Base-by-base conservation (phyloP, 805 yeast genomes). In the Barnettozyma botsteinii region DNA sequence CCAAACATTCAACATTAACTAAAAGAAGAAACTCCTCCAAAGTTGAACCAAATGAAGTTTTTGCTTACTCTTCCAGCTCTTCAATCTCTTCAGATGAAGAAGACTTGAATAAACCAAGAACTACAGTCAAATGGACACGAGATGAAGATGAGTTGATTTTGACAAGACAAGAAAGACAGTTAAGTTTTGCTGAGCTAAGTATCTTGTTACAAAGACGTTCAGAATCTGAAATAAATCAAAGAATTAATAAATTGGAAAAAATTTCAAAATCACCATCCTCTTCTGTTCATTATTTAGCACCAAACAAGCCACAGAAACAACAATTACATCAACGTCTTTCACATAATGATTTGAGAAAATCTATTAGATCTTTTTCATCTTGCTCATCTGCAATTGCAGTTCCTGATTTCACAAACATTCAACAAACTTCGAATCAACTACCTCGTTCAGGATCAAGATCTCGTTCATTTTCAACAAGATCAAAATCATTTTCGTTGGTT, bases 91-190 rank as follows among this genome's bases (percentile, higher is more conserved):
- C 47, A 2, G 44, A 40, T 20, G 46, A 41, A n/a, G 52, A 48
- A 7, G 45, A 41, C 22, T 15, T 12, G 13, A 23, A 18, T 23
- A 40, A 40, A 17, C 7, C 32, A 18, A 7, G 8, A 12, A 23
- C 17, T 31, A 18, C 22, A 8, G 3, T 33, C 10, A 24, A 47
- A 19, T 75, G 81, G 81, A 52, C 73, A 1, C 37, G 40, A 51
- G 93, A 84, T 38, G 95, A 86, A 59, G 95, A 86, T 60, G 83
- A 79, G 46, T 56, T 77, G 26, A 58, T 86, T 28, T 51, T 76
- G 31, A 67, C 74, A 43, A 66, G 83, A 37, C 61, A 75, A 9
- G 64, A 73, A 36, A 64, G 78, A 48, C 81, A 81, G 40, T 62
- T 87, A 30, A 73, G 82, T 25, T 70, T 82, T 52, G 82, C 81